These are phyloP conservation scores for Dendrobium nobile DNA, from an alignment of 106 monocot genomes.

Conservation along the genomic window DNA sequence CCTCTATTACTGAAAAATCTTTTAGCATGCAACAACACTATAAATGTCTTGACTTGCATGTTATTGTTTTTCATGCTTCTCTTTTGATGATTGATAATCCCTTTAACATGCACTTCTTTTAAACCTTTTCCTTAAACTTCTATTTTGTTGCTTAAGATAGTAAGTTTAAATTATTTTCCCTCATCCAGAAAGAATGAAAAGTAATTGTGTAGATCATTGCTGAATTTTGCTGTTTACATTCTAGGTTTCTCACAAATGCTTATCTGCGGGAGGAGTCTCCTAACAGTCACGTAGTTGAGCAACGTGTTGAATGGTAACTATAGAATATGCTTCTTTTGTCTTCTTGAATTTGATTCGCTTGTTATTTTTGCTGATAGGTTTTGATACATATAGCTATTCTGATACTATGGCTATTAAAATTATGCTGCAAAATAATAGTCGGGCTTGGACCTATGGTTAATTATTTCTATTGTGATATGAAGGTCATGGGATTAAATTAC, in stretches of 20 bases:
- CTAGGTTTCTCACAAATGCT: conserved; percentile 88
- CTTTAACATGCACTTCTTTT: not conserved
- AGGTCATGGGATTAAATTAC: too few relatives aligned
- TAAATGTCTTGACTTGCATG: not conserved
- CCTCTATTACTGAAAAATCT: too few relatives aligned
- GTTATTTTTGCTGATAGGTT: not conserved
- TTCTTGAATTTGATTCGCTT: not conserved
- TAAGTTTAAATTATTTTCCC: not conserved
- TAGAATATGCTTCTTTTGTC: not conserved
- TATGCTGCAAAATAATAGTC: not conserved
- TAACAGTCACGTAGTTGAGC: conserved; percentile 90
- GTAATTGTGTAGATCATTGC: not conserved
- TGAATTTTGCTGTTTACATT: not conserved
- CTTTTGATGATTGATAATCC: not conserved
- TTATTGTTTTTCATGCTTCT: not conserved
- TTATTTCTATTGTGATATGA: too few relatives aligned
- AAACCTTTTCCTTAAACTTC: not conserved
- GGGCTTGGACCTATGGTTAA: too few relatives aligned
- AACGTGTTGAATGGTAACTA: conserved; percentile 94
- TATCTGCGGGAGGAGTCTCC: conserved; percentile 87
- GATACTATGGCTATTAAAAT: not conserved
- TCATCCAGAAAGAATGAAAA: not conserved
- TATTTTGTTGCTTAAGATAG: not conserved
- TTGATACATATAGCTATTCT: not conserved
- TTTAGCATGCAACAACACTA: too few relatives aligned